Conservation (phyloP, 1,284 basidiomycete genomes). For the Puccinia novopanici region DNA sequence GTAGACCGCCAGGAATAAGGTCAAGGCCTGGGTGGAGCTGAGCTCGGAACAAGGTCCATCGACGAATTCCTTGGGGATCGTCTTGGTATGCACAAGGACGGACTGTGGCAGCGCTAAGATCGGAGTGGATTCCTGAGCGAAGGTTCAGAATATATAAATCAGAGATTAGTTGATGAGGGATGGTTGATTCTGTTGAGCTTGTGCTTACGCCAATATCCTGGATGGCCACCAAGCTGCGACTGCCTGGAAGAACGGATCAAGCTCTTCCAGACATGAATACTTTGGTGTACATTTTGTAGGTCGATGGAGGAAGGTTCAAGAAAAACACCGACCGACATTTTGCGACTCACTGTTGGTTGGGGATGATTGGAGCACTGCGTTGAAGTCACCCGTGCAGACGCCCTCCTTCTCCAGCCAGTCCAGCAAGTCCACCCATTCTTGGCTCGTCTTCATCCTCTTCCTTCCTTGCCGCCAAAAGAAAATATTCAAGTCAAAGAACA, state of each 20-base stretch:
- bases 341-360: background rate
- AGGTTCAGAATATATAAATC: background rate
- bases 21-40: constrained; percentile 28
- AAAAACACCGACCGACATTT: background rate
- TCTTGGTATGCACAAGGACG: constrained; percentile 11
- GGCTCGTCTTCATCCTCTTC: background rate
- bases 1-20: constrained; percentile 13
- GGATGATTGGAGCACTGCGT: background rate
- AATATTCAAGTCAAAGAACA: too few relatives aligned
- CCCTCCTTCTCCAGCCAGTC: background rate
- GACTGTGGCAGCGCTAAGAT: constrained; percentile 15
- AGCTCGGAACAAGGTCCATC: background rate
- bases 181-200: background rate
- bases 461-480: background rate
- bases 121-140: background rate
- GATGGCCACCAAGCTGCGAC: constrained; percentile 23
- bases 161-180: background rate
- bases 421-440: background rate
- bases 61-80: constrained; percentile 22
- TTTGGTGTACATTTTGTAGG: background rate
- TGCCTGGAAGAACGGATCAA: constrained; percentile 8
- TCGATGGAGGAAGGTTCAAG: background rate
- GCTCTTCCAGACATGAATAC: background rate
- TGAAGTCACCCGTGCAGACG: background rate
- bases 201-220: constrained; percentile 29